These are phyloP conservation scores for Saccharomyces jurei DNA, from an alignment of 805 yeast genomes.

Conservation along the genomic window DNA sequence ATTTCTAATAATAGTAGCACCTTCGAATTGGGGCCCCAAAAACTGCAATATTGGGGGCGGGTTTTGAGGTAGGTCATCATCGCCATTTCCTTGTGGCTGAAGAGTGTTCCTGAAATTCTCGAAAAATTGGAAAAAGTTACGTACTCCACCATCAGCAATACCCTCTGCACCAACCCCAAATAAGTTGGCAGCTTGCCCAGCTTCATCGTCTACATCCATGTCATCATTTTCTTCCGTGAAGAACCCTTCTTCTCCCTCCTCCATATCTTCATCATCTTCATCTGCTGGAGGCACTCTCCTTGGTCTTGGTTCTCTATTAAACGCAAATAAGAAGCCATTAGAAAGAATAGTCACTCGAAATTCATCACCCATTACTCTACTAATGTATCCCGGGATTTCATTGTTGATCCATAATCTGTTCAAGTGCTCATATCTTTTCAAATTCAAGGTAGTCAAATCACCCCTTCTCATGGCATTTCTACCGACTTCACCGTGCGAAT, in stretches of 20 bases:
- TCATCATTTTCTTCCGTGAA: slow-evolving; percentile 15
- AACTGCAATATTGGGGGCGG: slow-evolving; percentile 18
- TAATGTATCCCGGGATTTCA: slow-evolving; percentile 43
- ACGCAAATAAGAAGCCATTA: slow-evolving; percentile 21
- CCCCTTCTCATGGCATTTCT: slow-evolving; percentile 46
- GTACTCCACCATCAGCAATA: slow-evolving; percentile 12
- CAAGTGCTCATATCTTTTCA: slow-evolving; percentile 46
- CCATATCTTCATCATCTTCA: slow-evolving; percentile 12
- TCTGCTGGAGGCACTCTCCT: slow-evolving; percentile 16
- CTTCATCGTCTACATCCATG: slow-evolving; percentile 14
- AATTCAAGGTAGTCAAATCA: slow-evolving; percentile 45
- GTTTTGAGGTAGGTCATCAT: slow-evolving; percentile 10
- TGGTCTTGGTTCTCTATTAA: slow-evolving; percentile 21
- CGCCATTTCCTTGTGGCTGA: slow-evolving; percentile 12
- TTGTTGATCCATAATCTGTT: slow-evolving; percentile 57
- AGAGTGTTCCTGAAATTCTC: slow-evolving; percentile 20
- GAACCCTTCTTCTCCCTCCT: neutral
- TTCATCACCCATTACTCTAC: slow-evolving; percentile 33
- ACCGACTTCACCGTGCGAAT: slow-evolving; percentile 69
- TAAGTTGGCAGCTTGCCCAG: slow-evolving; percentile 8
- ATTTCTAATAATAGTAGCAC: slow-evolving; percentile 9
- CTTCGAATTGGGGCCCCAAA: slow-evolving; percentile 18
- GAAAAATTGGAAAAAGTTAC: slow-evolving; percentile 23
- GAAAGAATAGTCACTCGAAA: slow-evolving; percentile 24
- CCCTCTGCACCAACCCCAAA: slow-evolving; percentile 9